Base-by-base conservation (phyloP, 2,329 filamentous ascomycete genomes). In the Aspergillus tanneri region DNA sequence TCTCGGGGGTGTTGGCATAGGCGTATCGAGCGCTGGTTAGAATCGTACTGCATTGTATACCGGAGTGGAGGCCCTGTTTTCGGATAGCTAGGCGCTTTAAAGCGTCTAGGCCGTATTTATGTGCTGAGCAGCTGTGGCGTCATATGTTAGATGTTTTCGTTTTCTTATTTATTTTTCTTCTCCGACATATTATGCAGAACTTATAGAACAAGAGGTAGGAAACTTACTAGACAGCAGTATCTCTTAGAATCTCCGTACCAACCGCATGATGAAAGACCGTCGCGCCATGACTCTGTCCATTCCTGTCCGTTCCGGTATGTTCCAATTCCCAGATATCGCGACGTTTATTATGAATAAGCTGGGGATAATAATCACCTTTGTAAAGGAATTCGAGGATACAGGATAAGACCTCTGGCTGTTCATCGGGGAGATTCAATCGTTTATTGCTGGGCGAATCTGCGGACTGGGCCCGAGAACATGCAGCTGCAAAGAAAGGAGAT, bases 281-380 rank as follows among this genome's bases (percentile, higher is more conserved):
- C 34, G 83, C 81, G 60, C 87, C 85, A 19, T 75, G 70, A 18
- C 72, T 66, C 24, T 68, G 71, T 18, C 54, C 77, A 77, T 63
- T 53, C 3, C 41, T 50, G 12, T 61, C 51, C 2, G 37, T 74
- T 6, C 72, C 75, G 1, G 72, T 68, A 41, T 83, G 81, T 69
- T 95, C 90, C n/a, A 96, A 75, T 65, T 87, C 85, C 86, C 88
- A 96, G 43, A 82, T 85, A 68, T 89, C 84, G 46, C 82, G 81
- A 55, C 85, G 84, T 75, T 90, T 90, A 73, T 92, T 89, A 72
- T 90, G 89, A 47, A 89, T 73, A 19, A 95, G 78, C 14, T 87
- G 86, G 3, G 91, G 90, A 60, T 86, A 91, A 74, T 96, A 96
- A 71, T 96, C 91, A 55, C 90, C 90, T 72, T 95, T 95, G 80